Evolutionary conservation across 169 alveolate genomes (phyloP).

Genomic region (Hepatocystis sp.): DNA sequence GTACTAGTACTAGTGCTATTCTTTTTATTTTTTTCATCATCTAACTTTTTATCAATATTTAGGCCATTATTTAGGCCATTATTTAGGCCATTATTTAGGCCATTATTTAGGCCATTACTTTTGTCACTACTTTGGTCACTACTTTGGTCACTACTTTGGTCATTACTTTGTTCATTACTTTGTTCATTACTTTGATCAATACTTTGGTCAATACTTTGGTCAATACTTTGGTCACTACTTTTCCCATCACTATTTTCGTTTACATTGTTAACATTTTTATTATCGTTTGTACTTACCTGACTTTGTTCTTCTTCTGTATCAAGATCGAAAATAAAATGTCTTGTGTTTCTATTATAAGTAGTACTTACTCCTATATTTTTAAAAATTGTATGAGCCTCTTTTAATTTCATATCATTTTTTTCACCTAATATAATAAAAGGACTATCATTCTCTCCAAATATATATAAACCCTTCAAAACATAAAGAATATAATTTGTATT

Average conservation of each 20-base stretch:
- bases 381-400: conserved; percentile 59
- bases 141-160: background rate
- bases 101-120: background rate
- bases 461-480: conserved; percentile 68
- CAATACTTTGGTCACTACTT: background rate
- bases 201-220: background rate
- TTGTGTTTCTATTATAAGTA: conserved; percentile 49
- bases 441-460: conserved; percentile 62
- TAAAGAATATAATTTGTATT: conserved; percentile 71
- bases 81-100: too few relatives aligned
- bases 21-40: background rate
- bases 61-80: background rate
- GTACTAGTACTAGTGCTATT: background rate
- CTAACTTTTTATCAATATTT: too few relatives aligned
- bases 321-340: conserved; percentile 48
- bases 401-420: conserved; percentile 49
- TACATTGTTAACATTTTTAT: background rate
- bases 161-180: background rate
- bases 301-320: conserved; percentile 2
- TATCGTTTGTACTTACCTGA: background rate
- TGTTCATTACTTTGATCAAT: background rate
- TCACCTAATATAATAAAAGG: conserved; percentile 68
- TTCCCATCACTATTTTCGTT: background rate
- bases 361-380: conserved; percentile 75
- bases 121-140: background rate